Evolutionary conservation across 75 land plant species (phyloP), one percentile per base, ranked within the genome.

Genomic region (Sequoia sempervirens): DNA sequence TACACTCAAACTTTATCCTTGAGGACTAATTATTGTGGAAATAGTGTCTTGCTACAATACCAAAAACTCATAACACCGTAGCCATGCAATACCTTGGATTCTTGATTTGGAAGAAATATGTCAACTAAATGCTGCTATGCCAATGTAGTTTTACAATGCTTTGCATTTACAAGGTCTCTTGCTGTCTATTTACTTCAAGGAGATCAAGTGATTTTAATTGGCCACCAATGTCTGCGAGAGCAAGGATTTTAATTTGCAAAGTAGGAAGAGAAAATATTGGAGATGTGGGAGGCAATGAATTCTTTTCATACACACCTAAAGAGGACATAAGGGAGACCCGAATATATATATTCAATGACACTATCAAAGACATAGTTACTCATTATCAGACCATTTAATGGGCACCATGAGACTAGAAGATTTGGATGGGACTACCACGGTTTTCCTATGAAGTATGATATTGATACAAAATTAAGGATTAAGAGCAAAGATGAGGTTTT

Each of bases 391-490:
- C 90, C 23, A 91, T n/a, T 93, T 82, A 84, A 41, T 17, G 99
- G 99, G 43, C 93, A 87, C 85, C 99, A 98, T 84, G 98, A 94
- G 75, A 96, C 93, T 54, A 89, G 99, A 8, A 87, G 99, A 6
- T 98, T 98, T 84, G 99, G 99, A 0, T 98, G 99, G 99, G 99
- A 98, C 73, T 96, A 97, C 88, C 99, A 98, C 53, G 99, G 99
- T 8, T 64, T 98, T 54, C 99, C 99, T 1, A 99, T 98, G 45
- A 99, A 98, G 91, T 89, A 82, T 79, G 97, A 93, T 92, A 95
- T 96, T 52, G 98, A 98, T 79, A 85, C 82, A 66, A 92, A 87
- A 81, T 86, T 95, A 23, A 89, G 90, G 2, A 93, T 96, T 47
- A 87, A 84, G 85, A 88, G 75, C 41, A 83, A 91, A 37, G 91